Evolutionary conservation across 1,284 basidiomycete species (phyloP).

Genomic region (Serendipita sp.): DNA sequence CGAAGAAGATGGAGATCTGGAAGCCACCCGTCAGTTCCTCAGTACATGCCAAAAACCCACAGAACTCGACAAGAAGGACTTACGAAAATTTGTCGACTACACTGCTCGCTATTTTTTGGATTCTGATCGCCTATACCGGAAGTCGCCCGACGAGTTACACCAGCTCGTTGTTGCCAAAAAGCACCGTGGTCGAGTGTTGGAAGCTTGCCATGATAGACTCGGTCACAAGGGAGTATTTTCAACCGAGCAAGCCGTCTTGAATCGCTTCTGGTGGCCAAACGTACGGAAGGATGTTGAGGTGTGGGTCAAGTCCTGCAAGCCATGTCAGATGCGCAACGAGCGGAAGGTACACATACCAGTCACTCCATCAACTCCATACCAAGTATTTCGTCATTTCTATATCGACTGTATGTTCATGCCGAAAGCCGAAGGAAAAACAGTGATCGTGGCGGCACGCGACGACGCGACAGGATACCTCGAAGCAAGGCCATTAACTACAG

Average conservation of each 20-base stretch:
- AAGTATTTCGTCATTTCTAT: constrained; percentile 9
- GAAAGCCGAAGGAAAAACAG: constrained; percentile 14
- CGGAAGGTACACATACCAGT: neutral
- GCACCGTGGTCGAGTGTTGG: constrained; percentile 15
- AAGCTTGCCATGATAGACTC: constrained; percentile 17
- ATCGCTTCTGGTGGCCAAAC: constrained; percentile 21
- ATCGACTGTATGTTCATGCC: constrained; percentile 9
- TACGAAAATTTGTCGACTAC: constrained; percentile 5
- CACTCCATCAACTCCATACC: neutral
- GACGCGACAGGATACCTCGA: constrained; percentile 19
- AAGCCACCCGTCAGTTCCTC: neutral
- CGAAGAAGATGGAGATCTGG: neutral
- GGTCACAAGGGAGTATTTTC: constrained; percentile 19
- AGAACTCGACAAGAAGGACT: constrained; percentile 3
- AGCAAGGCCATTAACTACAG: constrained; percentile 23
- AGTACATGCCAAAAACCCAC: constrained; percentile 1
- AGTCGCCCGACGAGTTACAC: neutral
- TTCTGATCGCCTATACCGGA: constrained; percentile 14
- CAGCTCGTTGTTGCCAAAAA: constrained; percentile 12
- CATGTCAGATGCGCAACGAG: constrained; percentile 21
- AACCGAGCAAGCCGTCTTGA: constrained; percentile 7
- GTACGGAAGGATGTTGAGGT: constrained; percentile 20
- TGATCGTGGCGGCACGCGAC: constrained; percentile 20
- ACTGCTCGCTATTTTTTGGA: neutral
- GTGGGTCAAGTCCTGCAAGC: constrained; percentile 25